Conservation (phyloP, 768 basidiomycete genomes). For the Gloeopeniophorella convolvens region DNA sequence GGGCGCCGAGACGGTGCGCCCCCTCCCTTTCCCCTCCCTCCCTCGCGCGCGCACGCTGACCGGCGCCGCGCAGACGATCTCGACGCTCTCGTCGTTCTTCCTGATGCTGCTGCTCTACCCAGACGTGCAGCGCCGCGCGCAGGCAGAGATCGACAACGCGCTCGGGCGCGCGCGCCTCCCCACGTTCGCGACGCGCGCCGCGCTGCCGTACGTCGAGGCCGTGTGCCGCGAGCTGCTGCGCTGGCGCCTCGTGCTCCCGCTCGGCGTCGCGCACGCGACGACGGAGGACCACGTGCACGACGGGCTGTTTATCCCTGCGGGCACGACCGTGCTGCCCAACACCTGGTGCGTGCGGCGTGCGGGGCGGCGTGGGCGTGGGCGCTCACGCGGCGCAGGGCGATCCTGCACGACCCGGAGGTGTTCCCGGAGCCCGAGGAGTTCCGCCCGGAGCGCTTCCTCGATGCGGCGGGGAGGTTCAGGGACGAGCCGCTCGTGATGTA, state of each 20-base stretch:
- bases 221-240: constrained; percentile 7
- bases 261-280: constrained; percentile 10
- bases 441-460: constrained; percentile 15
- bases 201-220: constrained; percentile 23
- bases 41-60: background rate
- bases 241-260: constrained; percentile 11
- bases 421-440: constrained; percentile 17
- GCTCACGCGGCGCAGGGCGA: constrained; percentile 13
- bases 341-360: background rate
- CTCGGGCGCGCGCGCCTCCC: constrained; percentile 22
- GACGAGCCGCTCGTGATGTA: constrained; percentile 5
- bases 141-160: constrained; percentile 18
- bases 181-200: constrained; percentile 14
- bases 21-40: background rate
- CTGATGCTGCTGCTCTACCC: constrained; percentile 13
- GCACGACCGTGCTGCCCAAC: constrained; percentile 7
- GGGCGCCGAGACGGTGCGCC: constrained; percentile 6
- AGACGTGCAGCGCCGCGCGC: constrained; percentile 7
- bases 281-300: constrained; percentile 5
- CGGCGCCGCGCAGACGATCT: background rate
- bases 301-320: constrained; percentile 9
- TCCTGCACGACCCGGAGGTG: constrained; percentile 21
- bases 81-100: constrained; percentile 6
- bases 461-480: background rate
- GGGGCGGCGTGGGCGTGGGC: too few relatives aligned